Evolutionary conservation across 768 basidiomycete genomes (phyloP).

Genomic region (Tulasnella sp.): DNA sequence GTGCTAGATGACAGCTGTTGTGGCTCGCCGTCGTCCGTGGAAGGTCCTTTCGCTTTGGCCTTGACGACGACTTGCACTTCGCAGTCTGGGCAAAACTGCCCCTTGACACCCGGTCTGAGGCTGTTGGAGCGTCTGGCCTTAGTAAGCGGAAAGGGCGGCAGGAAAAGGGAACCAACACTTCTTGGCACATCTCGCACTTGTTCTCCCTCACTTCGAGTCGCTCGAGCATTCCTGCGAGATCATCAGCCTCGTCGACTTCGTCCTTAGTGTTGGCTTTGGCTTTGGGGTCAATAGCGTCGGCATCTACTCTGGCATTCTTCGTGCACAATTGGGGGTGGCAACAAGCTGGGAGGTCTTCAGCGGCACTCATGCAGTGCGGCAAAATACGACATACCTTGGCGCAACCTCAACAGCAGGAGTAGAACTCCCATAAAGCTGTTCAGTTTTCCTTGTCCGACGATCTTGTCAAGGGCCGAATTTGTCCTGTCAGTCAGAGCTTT

Average conservation of each 20-base stretch:
- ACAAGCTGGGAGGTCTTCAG: constrained; percentile 39
- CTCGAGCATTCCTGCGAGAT: constrained; percentile 61
- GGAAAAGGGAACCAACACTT: background rate
- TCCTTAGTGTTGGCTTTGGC: constrained; percentile 36
- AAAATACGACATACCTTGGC: constrained; percentile 54
- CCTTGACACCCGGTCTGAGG: constrained; percentile 20
- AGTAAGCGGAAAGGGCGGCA: background rate
- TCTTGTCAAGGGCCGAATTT: constrained; percentile 43
- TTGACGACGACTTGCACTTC: constrained; percentile 36
- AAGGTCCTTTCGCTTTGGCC: constrained; percentile 32
- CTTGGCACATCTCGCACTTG: constrained; percentile 62
- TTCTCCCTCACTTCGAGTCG: constrained; percentile 48
- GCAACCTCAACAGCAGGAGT: constrained; percentile 61
- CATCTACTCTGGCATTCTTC: constrained; percentile 59
- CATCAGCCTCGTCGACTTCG: constrained; percentile 46
- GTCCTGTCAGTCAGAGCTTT: constrained; percentile 48
- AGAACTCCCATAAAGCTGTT: constrained; percentile 59
- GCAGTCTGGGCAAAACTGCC: constrained; percentile 49
- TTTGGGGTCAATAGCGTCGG: constrained; percentile 62
- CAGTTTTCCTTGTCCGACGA: constrained; percentile 40
- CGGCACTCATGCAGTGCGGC: background rate
- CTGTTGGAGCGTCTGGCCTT: background rate
- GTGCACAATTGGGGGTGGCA: constrained; percentile 78
- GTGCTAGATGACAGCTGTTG: constrained; percentile 59
- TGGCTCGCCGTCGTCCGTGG: constrained; percentile 20